Evolutionary conservation across 106 monocot species (phyloP).

Genomic region (Acanthochlamys bracteata): DNA sequence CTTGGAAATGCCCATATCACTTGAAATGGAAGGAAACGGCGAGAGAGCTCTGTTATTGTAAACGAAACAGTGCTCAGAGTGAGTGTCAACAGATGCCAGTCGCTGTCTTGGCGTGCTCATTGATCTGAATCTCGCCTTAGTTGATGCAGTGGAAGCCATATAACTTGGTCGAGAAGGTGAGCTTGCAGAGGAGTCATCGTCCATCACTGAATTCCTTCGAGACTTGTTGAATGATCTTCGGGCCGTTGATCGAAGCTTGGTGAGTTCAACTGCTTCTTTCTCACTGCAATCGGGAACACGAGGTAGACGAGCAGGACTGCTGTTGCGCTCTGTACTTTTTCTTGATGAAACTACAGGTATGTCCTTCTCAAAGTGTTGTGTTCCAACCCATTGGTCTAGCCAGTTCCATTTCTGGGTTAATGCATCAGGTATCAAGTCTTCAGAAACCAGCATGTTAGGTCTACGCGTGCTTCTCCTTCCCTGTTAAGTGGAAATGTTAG

Average conservation of each 20-base stretch:
- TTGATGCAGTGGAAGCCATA: conserved; percentile 71
- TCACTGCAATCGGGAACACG: not conserved
- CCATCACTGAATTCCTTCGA: conserved; percentile 20
- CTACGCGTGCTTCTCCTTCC: conserved; percentile 23
- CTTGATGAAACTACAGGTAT: conserved; percentile 13
- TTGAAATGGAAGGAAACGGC: conserved; percentile 33
- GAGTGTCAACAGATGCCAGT: conserved; percentile 8
- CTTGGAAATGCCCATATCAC: conserved; percentile 19
- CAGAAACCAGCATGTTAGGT: conserved; percentile 11
- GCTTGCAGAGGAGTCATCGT: conserved; percentile 50
- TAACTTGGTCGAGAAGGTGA: conserved; percentile 55
- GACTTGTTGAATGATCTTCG: conserved; percentile 56
- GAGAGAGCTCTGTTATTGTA: conserved; percentile 23
- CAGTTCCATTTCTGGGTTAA: conserved; percentile 49
- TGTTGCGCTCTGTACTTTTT: conserved; percentile 1
- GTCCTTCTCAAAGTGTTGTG: conserved; percentile 40
- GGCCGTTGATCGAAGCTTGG: conserved; percentile 19
- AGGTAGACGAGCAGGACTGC: not conserved
- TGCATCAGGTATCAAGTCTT: conserved; percentile 14
- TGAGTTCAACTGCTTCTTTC: conserved; percentile 11
- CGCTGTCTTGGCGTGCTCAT: conserved; percentile 72
- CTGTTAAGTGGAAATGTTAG: conserved; percentile 15
- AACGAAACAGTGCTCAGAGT: conserved; percentile 18
- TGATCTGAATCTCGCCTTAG: conserved; percentile 66
- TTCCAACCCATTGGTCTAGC: conserved; percentile 58